Evolutionary conservation across 2,329 filamentous ascomycete species (phyloP).

Genomic region (Diaporthe amygdali): DNA sequence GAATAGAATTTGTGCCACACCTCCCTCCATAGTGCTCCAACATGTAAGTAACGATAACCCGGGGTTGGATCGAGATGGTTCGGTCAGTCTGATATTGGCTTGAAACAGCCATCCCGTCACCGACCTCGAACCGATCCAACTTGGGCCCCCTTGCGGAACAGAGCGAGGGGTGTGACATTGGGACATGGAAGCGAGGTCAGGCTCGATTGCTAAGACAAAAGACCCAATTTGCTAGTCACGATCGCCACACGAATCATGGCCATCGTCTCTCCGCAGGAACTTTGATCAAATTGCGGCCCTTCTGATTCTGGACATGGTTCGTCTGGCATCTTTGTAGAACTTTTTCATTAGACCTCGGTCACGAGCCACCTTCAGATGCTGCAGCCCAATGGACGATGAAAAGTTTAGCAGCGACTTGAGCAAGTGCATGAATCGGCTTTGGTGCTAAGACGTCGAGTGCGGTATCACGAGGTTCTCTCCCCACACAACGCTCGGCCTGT

Average conservation of each 20-base stretch:
- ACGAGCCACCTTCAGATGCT: neutral
- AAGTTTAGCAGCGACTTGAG: conserved; percentile 1
- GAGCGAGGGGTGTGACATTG: neutral
- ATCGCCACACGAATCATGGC: conserved; percentile 6
- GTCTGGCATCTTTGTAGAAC: neutral
- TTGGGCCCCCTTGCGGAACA: neutral
- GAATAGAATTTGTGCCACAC: neutral
- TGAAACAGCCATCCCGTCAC: conserved; percentile 11
- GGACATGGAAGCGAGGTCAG: neutral
- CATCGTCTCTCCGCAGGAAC: neutral
- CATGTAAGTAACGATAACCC: neutral
- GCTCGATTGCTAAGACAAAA: neutral
- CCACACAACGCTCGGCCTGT: conserved; percentile 4
- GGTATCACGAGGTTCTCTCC: conserved; percentile 11
- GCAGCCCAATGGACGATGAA: conserved; percentile 8
- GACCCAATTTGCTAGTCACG: neutral
- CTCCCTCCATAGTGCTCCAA: neutral
- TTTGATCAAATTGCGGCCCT: neutral
- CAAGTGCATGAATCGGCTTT: conserved; percentile 5
- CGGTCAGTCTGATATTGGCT: conserved; percentile 4
- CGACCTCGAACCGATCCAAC: neutral
- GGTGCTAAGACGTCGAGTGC: neutral
- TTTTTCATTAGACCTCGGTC: neutral
- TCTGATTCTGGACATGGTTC: neutral
- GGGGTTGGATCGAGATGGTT: neutral